Conservation (phyloP, 164 flowering plant species). For the Cinnamomum chago region DNA sequence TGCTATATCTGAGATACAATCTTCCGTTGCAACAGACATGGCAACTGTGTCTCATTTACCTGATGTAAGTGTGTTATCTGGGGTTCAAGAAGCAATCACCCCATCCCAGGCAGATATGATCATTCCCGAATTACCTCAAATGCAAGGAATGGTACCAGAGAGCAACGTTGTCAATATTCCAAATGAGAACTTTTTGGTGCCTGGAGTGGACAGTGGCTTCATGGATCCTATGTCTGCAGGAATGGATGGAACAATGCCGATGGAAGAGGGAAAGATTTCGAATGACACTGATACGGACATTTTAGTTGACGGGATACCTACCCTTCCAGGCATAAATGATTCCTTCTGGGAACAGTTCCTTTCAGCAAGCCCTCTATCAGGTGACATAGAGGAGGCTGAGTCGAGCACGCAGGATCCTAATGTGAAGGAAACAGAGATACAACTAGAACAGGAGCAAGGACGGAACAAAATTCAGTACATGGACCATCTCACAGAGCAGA, state of each 20-base stretch:
- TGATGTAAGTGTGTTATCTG: slow-evolving; percentile 8
- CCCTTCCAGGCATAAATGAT: slow-evolving; percentile 57
- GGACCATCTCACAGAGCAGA: slow-evolving; percentile 53
- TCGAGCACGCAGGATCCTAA: slow-evolving; percentile 24
- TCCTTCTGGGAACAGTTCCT: slow-evolving; percentile 40
- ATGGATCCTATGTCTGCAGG: slow-evolving; percentile 22
- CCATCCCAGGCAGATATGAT: slow-evolving; percentile 12
- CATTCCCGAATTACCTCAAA: slow-evolving; percentile 18
- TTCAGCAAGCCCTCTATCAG: slow-evolving; percentile 36
- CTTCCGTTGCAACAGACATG: slow-evolving; percentile 19
- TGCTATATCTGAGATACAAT: slow-evolving; percentile 30
- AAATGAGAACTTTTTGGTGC: slow-evolving; percentile 15
- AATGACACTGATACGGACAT: slow-evolving; percentile 25
- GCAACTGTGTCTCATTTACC: slow-evolving; percentile 15
- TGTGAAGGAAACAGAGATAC: slow-evolving; percentile 23
- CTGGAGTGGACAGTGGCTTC: slow-evolving; percentile 16
- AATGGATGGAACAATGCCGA: slow-evolving; percentile 23
- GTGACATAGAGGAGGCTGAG: slow-evolving; percentile 38
- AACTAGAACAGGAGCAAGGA: slow-evolving; percentile 19
- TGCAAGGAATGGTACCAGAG: slow-evolving; percentile 22
- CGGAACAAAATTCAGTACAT: slow-evolving; percentile 30
- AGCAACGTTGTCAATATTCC: slow-evolving; percentile 15
- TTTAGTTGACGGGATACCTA: slow-evolving; percentile 30
- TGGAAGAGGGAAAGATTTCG: slow-evolving; percentile 22
- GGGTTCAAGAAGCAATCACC: slow-evolving; percentile 7